phyloP scores from a whole-genome alignment of 2,329 filamentous ascomycete species.

The Epichloe sibirici region DNA sequence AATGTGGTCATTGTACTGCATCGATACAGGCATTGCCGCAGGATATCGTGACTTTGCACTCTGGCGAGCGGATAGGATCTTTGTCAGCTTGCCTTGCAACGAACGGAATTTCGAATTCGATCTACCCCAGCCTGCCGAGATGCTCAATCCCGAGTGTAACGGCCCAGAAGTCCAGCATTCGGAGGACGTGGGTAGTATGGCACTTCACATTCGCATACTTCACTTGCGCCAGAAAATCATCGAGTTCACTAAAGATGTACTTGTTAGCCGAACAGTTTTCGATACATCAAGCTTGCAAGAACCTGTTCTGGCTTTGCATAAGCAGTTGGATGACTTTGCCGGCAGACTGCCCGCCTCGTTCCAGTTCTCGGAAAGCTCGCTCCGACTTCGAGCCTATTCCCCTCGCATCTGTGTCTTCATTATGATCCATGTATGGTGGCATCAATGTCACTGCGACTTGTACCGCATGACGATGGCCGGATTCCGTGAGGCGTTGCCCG shows the following conservation, averaged over 20 bases:
- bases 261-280: slow-evolving; percentile 25
- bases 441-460: slow-evolving; percentile 45
- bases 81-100: slow-evolving; percentile 29
- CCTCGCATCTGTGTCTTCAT: slow-evolving; percentile 44
- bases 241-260: slow-evolving; percentile 37
- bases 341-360: slow-evolving; percentile 41
- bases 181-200: slow-evolving; percentile 43
- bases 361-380: slow-evolving; percentile 43
- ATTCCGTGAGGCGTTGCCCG: slow-evolving; percentile 38
- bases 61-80: slow-evolving; percentile 28
- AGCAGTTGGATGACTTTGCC: slow-evolving; percentile 40
- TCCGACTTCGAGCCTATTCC: slow-evolving; percentile 43
- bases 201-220: slow-evolving; percentile 43
- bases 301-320: slow-evolving; percentile 32
- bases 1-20: slow-evolving; percentile 32
- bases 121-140: slow-evolving; percentile 41
- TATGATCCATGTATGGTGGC: slow-evolving; percentile 49
- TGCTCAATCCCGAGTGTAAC: slow-evolving; percentile 32
- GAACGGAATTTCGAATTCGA: slow-evolving; percentile 43
- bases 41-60: slow-evolving; percentile 33
- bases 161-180: slow-evolving; percentile 28
- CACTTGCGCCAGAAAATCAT: slow-evolving; percentile 42
- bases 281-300: slow-evolving; percentile 28
- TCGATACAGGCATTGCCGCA: slow-evolving; percentile 29
- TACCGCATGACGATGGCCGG: slow-evolving; percentile 41